Base-by-base conservation (phyloP, 2,329 filamentous ascomycete species). In the Neophaeococcomyces mojaviensis region DNA sequence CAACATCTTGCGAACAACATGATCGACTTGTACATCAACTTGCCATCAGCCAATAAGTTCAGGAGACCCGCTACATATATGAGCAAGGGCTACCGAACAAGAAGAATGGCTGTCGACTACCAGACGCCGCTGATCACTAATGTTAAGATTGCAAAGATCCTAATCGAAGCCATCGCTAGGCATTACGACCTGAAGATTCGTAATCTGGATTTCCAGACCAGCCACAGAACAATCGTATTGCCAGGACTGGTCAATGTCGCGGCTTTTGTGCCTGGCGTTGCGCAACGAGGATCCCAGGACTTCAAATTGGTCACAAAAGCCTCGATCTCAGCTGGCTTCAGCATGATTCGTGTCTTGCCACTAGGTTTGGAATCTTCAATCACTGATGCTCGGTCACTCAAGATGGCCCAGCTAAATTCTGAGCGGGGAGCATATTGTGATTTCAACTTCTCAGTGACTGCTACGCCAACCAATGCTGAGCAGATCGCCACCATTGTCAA, bases 41-140 rank as follows among this genome's bases (percentile, higher is more conserved):
- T 98, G 68, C 92, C 92, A n/a, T 97, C 92, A 10, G 95, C 80
- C 78, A 98, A 98, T 74, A 86, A 89, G 66, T 98, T 94, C 76
- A 81, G 92, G 58, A 82, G 92, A 56, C 92, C 92, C 26, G 92
- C 92, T 59, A 98, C 88, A 73, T 98, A 97, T 70, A 94, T 98
- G 84, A 94, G 86, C 68, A 92, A 92, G 71, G 92, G 92, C 50
- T 98, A 98, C 71, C 84, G 86, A 61, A 97, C 92, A 46, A 82
- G 92, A 65, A 83, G 92, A 66, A 96, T 98, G 89, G 92, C 92
- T 30, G 92, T 98, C 34, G 92, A 96, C 68, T 87, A 96, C 70
- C 90, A 97, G 70, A 94, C 92, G 45, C 92, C 92, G 48, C 73
- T 98, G 50, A 90, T 98, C 15, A 98, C 92, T 46, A 98, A 98